Base-by-base conservation (phyloP, 2,329 filamentous ascomycete species). In the Neonectria coccinea region DNA sequence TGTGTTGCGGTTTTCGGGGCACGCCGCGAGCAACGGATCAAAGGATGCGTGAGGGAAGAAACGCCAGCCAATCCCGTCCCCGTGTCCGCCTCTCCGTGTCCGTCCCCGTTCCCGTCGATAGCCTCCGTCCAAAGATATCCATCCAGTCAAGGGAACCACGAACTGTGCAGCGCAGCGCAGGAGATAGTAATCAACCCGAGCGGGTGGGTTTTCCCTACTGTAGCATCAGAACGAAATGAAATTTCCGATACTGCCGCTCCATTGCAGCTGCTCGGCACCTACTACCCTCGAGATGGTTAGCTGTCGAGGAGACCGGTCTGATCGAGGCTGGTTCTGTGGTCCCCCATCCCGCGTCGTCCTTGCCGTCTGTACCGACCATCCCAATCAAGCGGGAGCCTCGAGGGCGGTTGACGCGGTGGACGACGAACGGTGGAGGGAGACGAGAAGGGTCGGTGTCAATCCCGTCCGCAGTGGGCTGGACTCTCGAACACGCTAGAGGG, bases 321-420 rank as follows among this genome's bases (percentile, higher is more conserved):
- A 57, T 59, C 58, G 22, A 51, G 42, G 44, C 42, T 65, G 44
- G 53, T 54, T 48, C 53, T 52, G 59, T 64, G 59, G 63, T 31
- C 42, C 48, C 27, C 42, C 48, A 18, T 58, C 55, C 60, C 55
- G 45, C 60, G 44, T 48, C 50, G 48, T 44, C 52, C 51, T 62
- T 72, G 62, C 68, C 68, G 68, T 62, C 60, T 66, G 56, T 70
- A 59, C 70, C 67, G 68, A 70, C 48, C 60, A 71, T 67, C 56
- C 66, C 63, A 67, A 67, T 61, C 66, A 66, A 55, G 44, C 57
- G 56, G 31, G 56, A 60, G 56, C 56, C 45, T 42, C 36, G 22
- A 53, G 29, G 66, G 61, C 56, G 64, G 61, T 50, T 68, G 68
- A 68, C 63, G 61, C 53, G 57, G 67, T 67, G 66, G 70, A 66